These are phyloP conservation scores for Cystofilobasidium bisporidii DNA, from an alignment of 768 basidiomycete species.

Conservation along the genomic window DNA sequence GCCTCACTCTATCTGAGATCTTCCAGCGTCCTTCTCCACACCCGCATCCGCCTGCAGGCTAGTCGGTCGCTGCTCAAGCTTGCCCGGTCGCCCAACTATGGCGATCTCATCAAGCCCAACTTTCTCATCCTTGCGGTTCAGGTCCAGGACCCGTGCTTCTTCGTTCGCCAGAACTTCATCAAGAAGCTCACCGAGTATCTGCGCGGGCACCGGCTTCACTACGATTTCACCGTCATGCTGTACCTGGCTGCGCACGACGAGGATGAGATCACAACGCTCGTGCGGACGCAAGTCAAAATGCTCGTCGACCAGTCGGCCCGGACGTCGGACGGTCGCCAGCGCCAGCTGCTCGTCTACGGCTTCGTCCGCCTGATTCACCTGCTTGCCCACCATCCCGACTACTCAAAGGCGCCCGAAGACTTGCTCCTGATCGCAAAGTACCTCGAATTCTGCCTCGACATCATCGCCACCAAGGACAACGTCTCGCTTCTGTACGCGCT, in stretches of 20 bases:
- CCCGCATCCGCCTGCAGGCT: constrained; percentile 74
- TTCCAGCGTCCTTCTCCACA: constrained; percentile 42
- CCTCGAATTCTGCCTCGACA: constrained; percentile 74
- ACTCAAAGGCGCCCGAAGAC: constrained; percentile 51
- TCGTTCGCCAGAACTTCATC: constrained; percentile 70
- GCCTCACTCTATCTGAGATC: background rate
- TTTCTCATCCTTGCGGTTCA: constrained; percentile 64
- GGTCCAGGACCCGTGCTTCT: constrained; percentile 76
- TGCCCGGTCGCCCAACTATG: constrained; percentile 47
- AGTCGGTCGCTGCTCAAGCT: constrained; percentile 72
- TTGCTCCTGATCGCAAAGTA: constrained; percentile 79
- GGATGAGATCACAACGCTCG: constrained; percentile 55
- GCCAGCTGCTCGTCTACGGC: constrained; percentile 37
- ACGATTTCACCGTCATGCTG: constrained; percentile 70
- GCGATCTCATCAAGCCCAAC: constrained; percentile 49
- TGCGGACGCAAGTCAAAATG: constrained; percentile 43
- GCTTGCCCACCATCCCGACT: constrained; percentile 92
- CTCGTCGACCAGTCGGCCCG: background rate
- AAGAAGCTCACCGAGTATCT: constrained; percentile 61
- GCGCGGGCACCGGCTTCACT: constrained; percentile 54
- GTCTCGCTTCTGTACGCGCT: constrained; percentile 73
- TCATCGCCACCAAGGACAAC: constrained; percentile 68
- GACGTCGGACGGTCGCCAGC: background rate
- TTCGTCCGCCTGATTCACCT: constrained; percentile 79
- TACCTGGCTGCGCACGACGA: constrained; percentile 89